Base-by-base conservation (phyloP, 805 yeast species). In the Lipomyces yamadae region DNA sequence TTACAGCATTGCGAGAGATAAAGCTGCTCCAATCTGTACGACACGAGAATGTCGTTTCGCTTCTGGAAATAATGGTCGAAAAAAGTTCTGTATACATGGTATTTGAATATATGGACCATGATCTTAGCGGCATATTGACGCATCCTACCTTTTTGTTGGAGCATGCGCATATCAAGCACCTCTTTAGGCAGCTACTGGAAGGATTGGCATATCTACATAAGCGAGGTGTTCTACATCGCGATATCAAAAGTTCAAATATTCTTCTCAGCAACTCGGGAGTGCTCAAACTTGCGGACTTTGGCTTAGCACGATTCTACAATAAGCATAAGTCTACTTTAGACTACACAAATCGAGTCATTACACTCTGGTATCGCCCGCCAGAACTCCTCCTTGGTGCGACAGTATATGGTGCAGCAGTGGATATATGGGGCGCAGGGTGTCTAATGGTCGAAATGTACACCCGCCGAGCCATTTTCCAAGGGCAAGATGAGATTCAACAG, bases 381-480 rank as follows among this genome's bases (percentile, higher is more conserved):
- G 99, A 94, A 77, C 82, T 95, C 39, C 80, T 95, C 50, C 78
- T 95, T 65, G 99, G 99, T 0, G 87, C 97, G 0, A 93, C 98
- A 0, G 88, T 87, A 66, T 95, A 95, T 78, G 95, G 93, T 0
- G 80, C 92, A 53, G 97, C 91, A 73, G 95, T 95, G 8, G 99
- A 95, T 75, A 87, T 92, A 72, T 95, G 99, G 99, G 97, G 98
- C 0, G 88, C 92, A 68, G 99, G 99, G 2, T 95, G 98, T 79
- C 81, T 95, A 33, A 80, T 95, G 67, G 84, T 92, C 34, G 98
- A 95, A 76, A 77, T 95, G 50, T 92, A 91, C 74, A 84, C 88
- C 1, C 85, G 87, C 70, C 79, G 79, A 39, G 96, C 98, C 0
- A 80, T 89, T 0, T 95, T 95, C 76, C 96, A 89, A 76, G 98